Percentiles rank a stretch among this genome's conserved stretches.
Evolutionary conservation across 2,329 filamentous ascomycete genomes (phyloP).

Genomic region (Pseudonectria foliicola): DNA sequence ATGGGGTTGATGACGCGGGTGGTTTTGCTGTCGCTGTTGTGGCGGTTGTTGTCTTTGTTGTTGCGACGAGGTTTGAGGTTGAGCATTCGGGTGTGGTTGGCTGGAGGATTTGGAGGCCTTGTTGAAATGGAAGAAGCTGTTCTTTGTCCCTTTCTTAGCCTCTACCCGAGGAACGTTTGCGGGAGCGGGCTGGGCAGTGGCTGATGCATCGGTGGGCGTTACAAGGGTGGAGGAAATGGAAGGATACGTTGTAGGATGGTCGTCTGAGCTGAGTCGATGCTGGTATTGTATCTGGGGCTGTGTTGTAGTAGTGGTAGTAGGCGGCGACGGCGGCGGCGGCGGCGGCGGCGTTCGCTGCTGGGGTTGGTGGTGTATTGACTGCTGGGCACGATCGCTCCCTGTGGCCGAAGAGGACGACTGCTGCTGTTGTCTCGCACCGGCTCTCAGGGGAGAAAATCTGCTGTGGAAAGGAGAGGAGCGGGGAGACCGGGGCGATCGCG

Average conservation of each 20-base stretch:
- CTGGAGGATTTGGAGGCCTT: conserved; percentile 38
- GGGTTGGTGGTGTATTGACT: conserved; percentile 1
- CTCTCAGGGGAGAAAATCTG: conserved; percentile 30
- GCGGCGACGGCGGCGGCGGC: conserved; percentile 16
- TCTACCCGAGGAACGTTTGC: conserved; percentile 23
- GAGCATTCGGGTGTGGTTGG: conserved; percentile 19
- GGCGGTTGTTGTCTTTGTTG: neutral
- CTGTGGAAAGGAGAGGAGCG: conserved; percentile 39
- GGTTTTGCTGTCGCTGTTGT: conserved; percentile 2
- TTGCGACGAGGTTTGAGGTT: conserved; percentile 5
- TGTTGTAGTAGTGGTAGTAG: conserved; percentile 9
- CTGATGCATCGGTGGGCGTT: conserved; percentile 17
- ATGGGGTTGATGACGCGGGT: conserved; percentile 13
- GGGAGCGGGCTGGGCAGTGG: conserved; percentile 4
- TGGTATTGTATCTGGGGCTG: no score
- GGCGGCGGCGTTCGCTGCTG: conserved; percentile 15
- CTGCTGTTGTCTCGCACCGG: conserved; percentile 4
- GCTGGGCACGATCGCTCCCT: conserved; percentile 3
- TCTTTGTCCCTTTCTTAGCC: conserved; percentile 38
- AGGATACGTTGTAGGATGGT: conserved; percentile 18
- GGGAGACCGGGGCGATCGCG: conserved; percentile 36
- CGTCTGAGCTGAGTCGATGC: conserved; percentile 14
- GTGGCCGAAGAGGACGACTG: conserved; percentile 9
- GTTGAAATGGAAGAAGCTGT: conserved; percentile 45
- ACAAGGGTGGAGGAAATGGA: conserved; percentile 21